Percentiles rank a stretch among this genome's conserved stretches.
Conservation (phyloP, 208 protist species). For the Acanthamoeba quina region DNA sequence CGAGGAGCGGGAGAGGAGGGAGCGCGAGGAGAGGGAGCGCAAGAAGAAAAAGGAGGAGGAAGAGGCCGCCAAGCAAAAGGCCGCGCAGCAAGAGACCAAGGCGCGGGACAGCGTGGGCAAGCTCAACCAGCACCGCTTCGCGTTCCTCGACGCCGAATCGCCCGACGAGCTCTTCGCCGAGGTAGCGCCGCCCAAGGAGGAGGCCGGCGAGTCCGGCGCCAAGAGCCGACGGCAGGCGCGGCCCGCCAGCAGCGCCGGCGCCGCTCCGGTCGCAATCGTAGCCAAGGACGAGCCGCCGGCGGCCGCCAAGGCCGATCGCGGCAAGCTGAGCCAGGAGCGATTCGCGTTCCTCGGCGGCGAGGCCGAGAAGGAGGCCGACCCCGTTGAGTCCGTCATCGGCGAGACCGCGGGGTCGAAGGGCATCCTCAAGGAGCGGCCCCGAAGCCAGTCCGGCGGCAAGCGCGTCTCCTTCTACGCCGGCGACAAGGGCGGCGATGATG, state of each 20-base stretch:
- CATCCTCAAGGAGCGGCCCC: constrained; percentile 16
- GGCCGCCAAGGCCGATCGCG: neutral
- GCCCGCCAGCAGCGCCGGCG: neutral
- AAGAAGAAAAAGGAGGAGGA: neutral
- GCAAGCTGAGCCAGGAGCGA: constrained; percentile 43
- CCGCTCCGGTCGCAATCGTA: neutral
- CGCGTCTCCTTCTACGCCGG: constrained; percentile 38
- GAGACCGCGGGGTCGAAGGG: neutral
- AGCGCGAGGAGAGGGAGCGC: neutral
- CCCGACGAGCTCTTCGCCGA: neutral
- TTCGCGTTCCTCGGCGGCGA: constrained; percentile 44
- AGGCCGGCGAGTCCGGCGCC: neutral
- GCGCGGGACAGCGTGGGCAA: constrained; percentile 14
- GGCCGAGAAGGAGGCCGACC: neutral
- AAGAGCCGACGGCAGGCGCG: constrained; percentile 18
- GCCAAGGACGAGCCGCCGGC: neutral
- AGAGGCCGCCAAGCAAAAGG: neutral
- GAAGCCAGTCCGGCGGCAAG: constrained; percentile 30
- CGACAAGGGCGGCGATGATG: neutral
- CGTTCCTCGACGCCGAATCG: constrained; percentile 36
- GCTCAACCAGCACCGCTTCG: constrained; percentile 46
- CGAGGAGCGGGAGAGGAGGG: constrained; percentile 30
- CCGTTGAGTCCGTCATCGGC: neutral
- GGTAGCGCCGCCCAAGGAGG: neutral
- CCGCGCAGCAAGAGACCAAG: neutral